Conservation (phyloP, 257 asterid species). For the Nicotiana undulata region DNA sequence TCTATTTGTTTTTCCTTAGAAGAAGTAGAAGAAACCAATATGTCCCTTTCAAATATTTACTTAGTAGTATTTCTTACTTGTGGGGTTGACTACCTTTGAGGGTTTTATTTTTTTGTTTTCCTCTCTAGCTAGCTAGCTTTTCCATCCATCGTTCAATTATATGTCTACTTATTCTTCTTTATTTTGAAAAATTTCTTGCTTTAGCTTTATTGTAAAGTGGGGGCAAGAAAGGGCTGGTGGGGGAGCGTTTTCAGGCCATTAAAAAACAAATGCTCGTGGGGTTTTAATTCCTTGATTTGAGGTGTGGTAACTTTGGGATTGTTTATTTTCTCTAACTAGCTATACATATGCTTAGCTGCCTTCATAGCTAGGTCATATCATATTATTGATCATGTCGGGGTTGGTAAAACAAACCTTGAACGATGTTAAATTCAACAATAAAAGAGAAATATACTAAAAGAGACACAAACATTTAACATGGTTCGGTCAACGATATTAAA, state of each 20-base stretch:
- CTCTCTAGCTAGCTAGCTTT: not conserved
- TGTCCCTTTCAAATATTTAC: constrained; percentile 24
- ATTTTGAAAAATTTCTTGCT: not conserved
- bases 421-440: too few relatives aligned
- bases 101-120: not conserved
- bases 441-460: too few relatives aligned
- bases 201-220: constrained; percentile 32
- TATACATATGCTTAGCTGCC: not conserved
- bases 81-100: constrained; percentile 26
- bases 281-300: constrained; percentile 54
- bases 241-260: constrained; percentile 32
- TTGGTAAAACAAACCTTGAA: too few relatives aligned
- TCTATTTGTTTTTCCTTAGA: constrained; percentile 30
- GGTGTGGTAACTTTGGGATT: constrained; percentile 33
- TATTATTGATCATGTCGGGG: not conserved
- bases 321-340: not conserved
- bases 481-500: too few relatives aligned
- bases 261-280: constrained; percentile 38
- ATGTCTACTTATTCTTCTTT: constrained; percentile 5
- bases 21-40: constrained; percentile 16
- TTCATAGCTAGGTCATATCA: not conserved
- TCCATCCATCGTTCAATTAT: constrained; percentile 6
- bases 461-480: too few relatives aligned
- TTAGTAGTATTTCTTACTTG: constrained; percentile 32
- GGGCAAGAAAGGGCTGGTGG: constrained; percentile 29